These are phyloP conservation scores for Effrenium voratum DNA, from an alignment of 73 alveolate genomes.

Conservation along the genomic window DNA sequence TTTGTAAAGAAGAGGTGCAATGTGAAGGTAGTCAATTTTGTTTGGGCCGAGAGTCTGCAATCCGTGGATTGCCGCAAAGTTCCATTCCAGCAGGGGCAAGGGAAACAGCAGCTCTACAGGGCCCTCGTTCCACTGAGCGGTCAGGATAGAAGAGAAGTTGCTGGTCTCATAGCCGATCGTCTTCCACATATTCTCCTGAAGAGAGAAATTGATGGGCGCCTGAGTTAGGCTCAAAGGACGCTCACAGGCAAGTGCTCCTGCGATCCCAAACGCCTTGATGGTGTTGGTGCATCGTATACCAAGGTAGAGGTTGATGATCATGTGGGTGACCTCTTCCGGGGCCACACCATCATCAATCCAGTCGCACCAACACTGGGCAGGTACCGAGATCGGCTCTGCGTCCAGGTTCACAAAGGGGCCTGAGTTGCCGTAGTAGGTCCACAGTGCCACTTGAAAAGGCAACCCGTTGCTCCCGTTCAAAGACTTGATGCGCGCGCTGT, in stretches of 20 bases:
- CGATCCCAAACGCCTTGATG: neutral
- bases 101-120: neutral
- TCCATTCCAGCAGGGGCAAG: constrained; percentile 24
- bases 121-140: constrained; percentile 37
- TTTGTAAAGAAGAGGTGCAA: too few relatives aligned
- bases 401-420: constrained; percentile 41
- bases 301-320: constrained; percentile 62
- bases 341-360: constrained; percentile 55
- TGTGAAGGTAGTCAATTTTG: too few relatives aligned
- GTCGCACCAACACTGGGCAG: constrained; percentile 73
- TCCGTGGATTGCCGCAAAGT: constrained; percentile 16
- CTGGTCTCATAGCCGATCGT: constrained; percentile 20
- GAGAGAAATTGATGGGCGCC: constrained; percentile 1
- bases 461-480: neutral
- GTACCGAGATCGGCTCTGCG: neutral
- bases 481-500: constrained; percentile 11
- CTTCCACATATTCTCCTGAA: constrained; percentile 17
- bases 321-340: constrained; percentile 14
- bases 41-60: too few relatives aligned
- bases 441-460: constrained; percentile 18
- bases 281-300: constrained; percentile 36
- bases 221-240: constrained; percentile 42
- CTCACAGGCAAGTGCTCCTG: constrained; percentile 23
- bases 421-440: constrained; percentile 69
- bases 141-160: neutral